These are phyloP conservation scores for Barbatosphaeria neglecta DNA, from an alignment of 495 filamentous ascomycete species.

Conservation along the genomic window DNA sequence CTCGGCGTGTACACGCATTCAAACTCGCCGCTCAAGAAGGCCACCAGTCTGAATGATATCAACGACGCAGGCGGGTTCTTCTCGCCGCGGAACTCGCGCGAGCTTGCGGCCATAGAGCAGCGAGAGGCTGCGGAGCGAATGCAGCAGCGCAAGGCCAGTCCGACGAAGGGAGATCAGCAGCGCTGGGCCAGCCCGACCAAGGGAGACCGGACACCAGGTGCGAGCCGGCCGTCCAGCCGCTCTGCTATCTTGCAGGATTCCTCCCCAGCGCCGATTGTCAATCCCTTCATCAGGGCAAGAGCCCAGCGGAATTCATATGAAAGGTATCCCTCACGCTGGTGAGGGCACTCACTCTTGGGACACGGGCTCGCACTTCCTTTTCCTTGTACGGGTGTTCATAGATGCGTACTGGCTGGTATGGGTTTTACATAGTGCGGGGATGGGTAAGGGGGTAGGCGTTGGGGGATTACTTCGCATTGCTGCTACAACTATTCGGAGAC, in stretches of 20 bases:
- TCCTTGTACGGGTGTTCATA: too few species aligned
- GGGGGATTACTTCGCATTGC: too few species aligned
- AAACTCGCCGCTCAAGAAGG: constrained; percentile 69
- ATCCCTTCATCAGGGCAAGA: constrained; percentile 14
- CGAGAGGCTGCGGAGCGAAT: constrained; percentile 17
- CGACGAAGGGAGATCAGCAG: too few species aligned
- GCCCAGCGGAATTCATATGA: constrained; percentile 22
- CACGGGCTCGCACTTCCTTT: too few species aligned
- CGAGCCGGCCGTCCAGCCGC: too few species aligned
- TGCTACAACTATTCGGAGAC: too few species aligned
- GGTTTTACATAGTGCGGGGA: too few species aligned
- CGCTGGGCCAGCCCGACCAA: constrained; percentile 13
- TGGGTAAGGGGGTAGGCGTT: too few species aligned
- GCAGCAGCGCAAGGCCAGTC: constrained; percentile 7
- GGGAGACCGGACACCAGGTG: constrained; percentile 6
- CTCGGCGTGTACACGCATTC: constrained; percentile 69
- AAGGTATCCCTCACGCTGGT: constrained; percentile 27
- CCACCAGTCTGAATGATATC: constrained; percentile 35
- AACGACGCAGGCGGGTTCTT: constrained; percentile 10
- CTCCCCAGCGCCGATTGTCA: constrained; percentile 9
- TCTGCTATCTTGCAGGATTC: too few species aligned
- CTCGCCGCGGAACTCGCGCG: constrained; percentile 39
- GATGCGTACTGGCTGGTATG: too few species aligned
- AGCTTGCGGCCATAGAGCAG: constrained; percentile 43
- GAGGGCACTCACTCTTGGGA: neutral